Evolutionary conservation across 2,329 filamentous ascomycete species (phyloP).

Genomic region (Penicillium thymicola): DNA sequence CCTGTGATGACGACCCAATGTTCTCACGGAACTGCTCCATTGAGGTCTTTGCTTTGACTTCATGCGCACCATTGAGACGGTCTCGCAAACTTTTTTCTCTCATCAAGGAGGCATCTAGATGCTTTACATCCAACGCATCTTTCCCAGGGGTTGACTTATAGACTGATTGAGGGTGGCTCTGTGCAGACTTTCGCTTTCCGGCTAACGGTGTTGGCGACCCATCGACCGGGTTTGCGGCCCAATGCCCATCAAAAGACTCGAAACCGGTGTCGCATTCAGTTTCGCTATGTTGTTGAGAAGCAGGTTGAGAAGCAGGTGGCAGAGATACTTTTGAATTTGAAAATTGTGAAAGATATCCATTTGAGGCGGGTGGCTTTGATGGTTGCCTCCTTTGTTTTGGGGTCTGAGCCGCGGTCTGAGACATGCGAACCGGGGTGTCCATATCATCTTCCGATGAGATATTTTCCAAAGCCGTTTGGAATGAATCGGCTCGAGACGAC

Average conservation of each 20-base stretch:
- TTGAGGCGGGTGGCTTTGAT: slow-evolving; percentile 27
- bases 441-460: slow-evolving; percentile 61
- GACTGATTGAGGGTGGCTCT: slow-evolving; percentile 1
- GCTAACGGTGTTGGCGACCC: slow-evolving; percentile 15
- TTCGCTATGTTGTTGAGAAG: slow-evolving; percentile 14
- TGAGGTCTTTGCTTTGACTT: slow-evolving; percentile 33
- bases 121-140: slow-evolving; percentile 14
- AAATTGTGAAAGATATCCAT: slow-evolving; percentile 40
- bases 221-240: slow-evolving; percentile 34
- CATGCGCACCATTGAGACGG: slow-evolving; percentile 30
- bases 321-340: slow-evolving; percentile 9
- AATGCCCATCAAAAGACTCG: slow-evolving; percentile 58
- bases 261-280: slow-evolving; percentile 45
- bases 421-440: slow-evolving; percentile 27
- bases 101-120: slow-evolving; percentile 22
- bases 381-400: slow-evolving; percentile 14
- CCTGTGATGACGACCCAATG: slow-evolving; percentile 49
- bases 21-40: slow-evolving; percentile 50
- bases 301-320: slow-evolving; percentile 10
- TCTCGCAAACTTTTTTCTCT: slow-evolving; percentile 34
- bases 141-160: neutral
- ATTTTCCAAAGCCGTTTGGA: slow-evolving; percentile 67
- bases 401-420: slow-evolving; percentile 19
- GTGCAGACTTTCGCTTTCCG: slow-evolving; percentile 10
- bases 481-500: slow-evolving; percentile 65